phyloP scores from a whole-genome alignment of 1,284 basidiomycete species.

The Amylostereum areolatum region DNA sequence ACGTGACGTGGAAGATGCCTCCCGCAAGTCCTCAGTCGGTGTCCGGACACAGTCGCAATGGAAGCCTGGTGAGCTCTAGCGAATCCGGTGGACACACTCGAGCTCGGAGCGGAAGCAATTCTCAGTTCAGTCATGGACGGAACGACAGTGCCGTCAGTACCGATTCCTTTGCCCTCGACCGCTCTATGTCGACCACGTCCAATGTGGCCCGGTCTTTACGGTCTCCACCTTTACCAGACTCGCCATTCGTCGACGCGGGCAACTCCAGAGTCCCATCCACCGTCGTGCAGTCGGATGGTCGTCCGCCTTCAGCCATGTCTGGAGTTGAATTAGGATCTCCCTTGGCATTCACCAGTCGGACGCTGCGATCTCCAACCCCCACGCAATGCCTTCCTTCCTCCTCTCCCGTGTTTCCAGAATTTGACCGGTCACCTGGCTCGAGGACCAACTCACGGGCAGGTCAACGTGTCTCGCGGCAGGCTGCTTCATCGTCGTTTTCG shows the following conservation, averaged over 20 bases:
- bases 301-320: conserved; percentile 46
- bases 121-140: conserved; percentile 11
- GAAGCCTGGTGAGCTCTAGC: conserved; percentile 35
- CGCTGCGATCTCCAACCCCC: conserved; percentile 56
- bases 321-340: conserved; percentile 47
- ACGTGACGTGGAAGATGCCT: conserved; percentile 48
- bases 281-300: conserved; percentile 24
- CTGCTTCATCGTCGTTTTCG: conserved; percentile 43
- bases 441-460: conserved; percentile 41
- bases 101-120: conserved; percentile 10
- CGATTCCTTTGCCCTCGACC: conserved; percentile 31
- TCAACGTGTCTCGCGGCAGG: conserved; percentile 19
- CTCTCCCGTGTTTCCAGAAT: conserved; percentile 42
- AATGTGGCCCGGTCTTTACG: conserved; percentile 32
- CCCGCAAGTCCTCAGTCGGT: conserved; percentile 19
- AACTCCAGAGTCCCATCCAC: conserved; percentile 1
- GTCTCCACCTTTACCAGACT: conserved; percentile 56
- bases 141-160: conserved; percentile 32
- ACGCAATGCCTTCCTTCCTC: conserved; percentile 44
- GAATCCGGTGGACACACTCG: conserved; percentile 13
- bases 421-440: conserved; percentile 20
- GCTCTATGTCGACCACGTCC: conserved; percentile 32
- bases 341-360: conserved; percentile 31
- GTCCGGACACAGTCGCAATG: conserved; percentile 48
- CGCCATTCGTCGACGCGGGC: conserved; percentile 38